A percentile compares a stretch with the other conserved stretches of the same genome.
Conservation (phyloP, 169 alveolate genomes). For the Plasmodium sp. region DNA sequence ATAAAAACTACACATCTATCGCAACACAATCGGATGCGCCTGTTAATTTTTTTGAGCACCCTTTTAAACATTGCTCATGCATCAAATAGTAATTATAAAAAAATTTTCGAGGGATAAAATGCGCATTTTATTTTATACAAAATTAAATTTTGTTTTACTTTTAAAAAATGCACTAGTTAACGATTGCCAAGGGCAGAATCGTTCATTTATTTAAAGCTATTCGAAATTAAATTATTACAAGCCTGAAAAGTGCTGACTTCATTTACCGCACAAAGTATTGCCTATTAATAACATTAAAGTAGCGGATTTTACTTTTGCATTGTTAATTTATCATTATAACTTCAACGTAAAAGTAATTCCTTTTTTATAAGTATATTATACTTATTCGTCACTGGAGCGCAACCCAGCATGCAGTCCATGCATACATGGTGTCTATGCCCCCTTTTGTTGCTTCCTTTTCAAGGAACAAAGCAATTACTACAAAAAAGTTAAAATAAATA, state of each 20-base stretch:
- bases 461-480: too few species aligned
- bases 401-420: neutral
- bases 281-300: neutral
- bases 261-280: neutral
- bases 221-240: neutral
- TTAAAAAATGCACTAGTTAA: neutral
- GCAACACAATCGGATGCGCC: neutral
- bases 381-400: neutral
- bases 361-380: neutral
- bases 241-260: neutral
- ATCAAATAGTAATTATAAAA: too few species aligned
- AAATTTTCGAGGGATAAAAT: neutral
- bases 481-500: too few species aligned
- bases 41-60: neutral
- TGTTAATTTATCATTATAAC: neutral
- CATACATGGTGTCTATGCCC: neutral
- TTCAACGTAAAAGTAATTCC: neutral
- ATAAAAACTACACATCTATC: neutral
- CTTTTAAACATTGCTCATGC: neutral
- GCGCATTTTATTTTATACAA: neutral
- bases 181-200: neutral
- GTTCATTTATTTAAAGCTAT: neutral
- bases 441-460: neutral
- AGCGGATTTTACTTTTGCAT: neutral
- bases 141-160: neutral